Base-by-base conservation (phyloP, 139 green algal genomes). In the Diplosphaera chodatii region DNA sequence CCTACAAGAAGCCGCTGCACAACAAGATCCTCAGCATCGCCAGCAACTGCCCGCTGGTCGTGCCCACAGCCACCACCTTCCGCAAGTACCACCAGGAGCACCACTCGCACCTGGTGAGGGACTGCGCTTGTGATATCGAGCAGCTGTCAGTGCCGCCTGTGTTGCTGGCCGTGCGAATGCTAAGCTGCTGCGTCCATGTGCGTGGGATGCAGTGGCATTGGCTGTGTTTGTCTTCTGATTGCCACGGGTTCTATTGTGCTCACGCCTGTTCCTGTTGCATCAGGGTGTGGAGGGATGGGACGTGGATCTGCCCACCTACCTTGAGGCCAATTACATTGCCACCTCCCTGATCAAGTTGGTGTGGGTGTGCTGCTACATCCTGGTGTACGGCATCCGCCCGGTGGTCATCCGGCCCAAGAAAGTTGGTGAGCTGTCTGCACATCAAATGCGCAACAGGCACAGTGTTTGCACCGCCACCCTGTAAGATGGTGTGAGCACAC, bases 31-130 rank as follows among this genome's bases (percentile, higher is more conserved):
- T 93, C 18, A 76, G 68, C 22, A 21, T 91, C 10, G 40, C 84
- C 18, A 78, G 74, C 75, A 93, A 93, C 78, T 70, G 83, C 55
- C 77, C 81, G 10, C 74, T 91, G 48, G 80, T 82, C 20, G 76
- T 93, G 5, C 88, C 88, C 0, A 81, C 89, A 40, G 78, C 81
- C 10, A 80, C 81, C 33, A 80, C 80, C 40, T 93, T 93, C 67
- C 63, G 83, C n/a, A 83, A 87, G 64, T 93, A 93, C 71, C 88
- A 93, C 74, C 77, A 90, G 76, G 84, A 91, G 72, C 88, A 93
- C 76, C 88, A 93, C 79, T 76, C 76, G 13, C 81, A 84, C 79
- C 55, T 89, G 76, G 80, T 83, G 67, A 59, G 73, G 4, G 28
- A n/a, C 66, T 34, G n/a, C 32, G 59, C 3, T 10, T 3, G n/a